A percentile compares a stretch with the other conserved stretches of the same genome.
Conservation (phyloP, 176 grass and related monocot species). For the Calamus simplicifolius region DNA sequence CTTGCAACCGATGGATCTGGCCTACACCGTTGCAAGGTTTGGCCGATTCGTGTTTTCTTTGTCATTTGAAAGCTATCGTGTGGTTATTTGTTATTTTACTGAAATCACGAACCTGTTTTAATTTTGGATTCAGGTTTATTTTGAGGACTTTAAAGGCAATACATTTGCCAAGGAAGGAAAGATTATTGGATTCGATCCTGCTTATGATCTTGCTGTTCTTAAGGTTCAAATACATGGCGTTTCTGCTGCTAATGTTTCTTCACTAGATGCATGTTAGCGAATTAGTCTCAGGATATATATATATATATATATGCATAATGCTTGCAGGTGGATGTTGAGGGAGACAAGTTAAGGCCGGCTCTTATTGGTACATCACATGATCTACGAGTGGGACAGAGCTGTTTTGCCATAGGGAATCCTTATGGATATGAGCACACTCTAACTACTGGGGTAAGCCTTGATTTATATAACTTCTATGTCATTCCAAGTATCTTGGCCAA, state of each 20-base stretch:
- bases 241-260: conserved; percentile 11
- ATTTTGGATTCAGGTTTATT: conserved; percentile 33
- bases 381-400: conserved; percentile 75
- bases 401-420: conserved; percentile 85
- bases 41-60: background rate
- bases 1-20: conserved; percentile 48
- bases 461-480: too few species aligned
- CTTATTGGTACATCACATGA: conserved; percentile 52
- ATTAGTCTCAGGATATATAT: background rate
- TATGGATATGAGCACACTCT: conserved; percentile 80
- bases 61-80: background rate
- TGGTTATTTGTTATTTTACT: background rate
- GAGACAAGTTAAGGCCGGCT: conserved; percentile 41
- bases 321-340: conserved; percentile 46
- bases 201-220: conserved; percentile 74
- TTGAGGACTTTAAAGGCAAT: conserved; percentile 53
- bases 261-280: background rate
- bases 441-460: conserved; percentile 59
- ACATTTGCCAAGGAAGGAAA: conserved; percentile 58
- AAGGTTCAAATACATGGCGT: conserved; percentile 35
- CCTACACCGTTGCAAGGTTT: conserved; percentile 60
- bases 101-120: background rate
- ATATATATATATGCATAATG: background rate
- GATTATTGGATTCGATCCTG: conserved; percentile 61
- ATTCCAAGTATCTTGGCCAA: too few species aligned